A percentile compares a stretch with the other conserved stretches of the same genome.
Conservation (phyloP, 306 rosid species). For the Albizia julibrissin region DNA sequence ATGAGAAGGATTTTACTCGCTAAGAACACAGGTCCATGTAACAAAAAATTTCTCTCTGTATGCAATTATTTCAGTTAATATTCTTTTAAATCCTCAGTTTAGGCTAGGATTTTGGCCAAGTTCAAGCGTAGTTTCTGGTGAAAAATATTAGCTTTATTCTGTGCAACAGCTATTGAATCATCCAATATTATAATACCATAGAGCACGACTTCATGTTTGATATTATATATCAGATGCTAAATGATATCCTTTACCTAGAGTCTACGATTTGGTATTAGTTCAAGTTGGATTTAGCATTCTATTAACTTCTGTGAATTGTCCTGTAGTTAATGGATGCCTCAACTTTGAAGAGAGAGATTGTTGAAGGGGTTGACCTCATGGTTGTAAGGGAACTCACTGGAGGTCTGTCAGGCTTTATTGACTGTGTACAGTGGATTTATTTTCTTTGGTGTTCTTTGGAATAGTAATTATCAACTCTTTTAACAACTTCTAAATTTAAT, state of each 20-base stretch:
- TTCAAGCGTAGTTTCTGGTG: not conserved
- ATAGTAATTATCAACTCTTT: not conserved
- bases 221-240: not conserved
- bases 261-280: not conserved
- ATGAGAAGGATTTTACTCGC: not conserved
- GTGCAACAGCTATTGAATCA: not conserved
- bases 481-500: not conserved
- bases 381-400: constrained; percentile 95
- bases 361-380: constrained; percentile 91
- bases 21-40: not conserved
- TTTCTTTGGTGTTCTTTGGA: not conserved
- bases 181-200: not conserved
- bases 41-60: not conserved
- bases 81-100: not conserved
- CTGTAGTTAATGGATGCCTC: constrained; percentile 86
- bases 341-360: constrained; percentile 84
- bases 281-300: not conserved
- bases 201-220: not conserved
- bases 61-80: not conserved
- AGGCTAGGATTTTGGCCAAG: not conserved
- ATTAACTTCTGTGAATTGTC: constrained; percentile 22
- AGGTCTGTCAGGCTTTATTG: constrained; percentile 54
- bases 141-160: not conserved
- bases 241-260: not conserved
- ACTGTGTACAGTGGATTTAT: constrained; percentile 1